Evolutionary conservation across 1,139 yeast genomes (phyloP).

Genomic region (Saccharomycopsis hybrid): DNA sequence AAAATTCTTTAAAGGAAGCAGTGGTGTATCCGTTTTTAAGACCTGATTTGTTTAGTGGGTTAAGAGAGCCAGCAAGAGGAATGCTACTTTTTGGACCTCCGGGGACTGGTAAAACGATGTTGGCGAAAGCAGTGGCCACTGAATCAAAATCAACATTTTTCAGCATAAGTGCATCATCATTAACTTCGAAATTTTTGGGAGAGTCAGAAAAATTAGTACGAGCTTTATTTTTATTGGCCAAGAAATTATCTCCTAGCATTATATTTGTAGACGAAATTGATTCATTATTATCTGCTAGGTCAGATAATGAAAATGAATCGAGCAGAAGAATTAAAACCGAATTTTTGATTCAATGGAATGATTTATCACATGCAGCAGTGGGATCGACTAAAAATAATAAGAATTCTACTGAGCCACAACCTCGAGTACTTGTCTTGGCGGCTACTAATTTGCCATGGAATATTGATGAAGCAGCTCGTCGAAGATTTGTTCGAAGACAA

Average conservation of each 20-base stretch:
- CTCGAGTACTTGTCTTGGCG: conserved; percentile 83
- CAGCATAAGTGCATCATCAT: conserved; percentile 84
- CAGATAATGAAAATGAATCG: conserved; percentile 82
- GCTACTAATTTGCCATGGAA: conserved; percentile 98
- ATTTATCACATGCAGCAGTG: conserved; percentile 88
- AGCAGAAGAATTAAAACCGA: conserved; percentile 90
- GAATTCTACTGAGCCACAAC: conserved; percentile 35
- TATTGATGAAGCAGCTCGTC: conserved; percentile 95
- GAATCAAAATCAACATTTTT: conserved; percentile 93
- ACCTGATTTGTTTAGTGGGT: conserved; percentile 86
- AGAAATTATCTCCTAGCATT: conserved; percentile 83
- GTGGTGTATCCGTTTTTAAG: conserved; percentile 94
- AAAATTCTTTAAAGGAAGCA: conserved; percentile 85
- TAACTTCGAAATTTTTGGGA: conserved; percentile 88
- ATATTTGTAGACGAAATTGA: conserved; percentile 97
- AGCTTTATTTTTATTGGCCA: conserved; percentile 81
- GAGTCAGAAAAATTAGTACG: conserved; percentile 92
- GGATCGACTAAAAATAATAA: conserved; percentile 38
- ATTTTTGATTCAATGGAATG: conserved; percentile 94
- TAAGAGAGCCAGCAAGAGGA: conserved; percentile 94
- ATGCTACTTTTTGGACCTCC: conserved; percentile 97
- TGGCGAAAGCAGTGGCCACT: conserved; percentile 96
- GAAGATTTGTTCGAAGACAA: conserved; percentile 89
- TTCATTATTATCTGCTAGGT: conserved; percentile 76
- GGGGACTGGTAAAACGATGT: conserved; percentile 97